Base-by-base conservation (phyloP, 192 early-diverging fungal species). In the Chytriomyces confervae region DNA sequence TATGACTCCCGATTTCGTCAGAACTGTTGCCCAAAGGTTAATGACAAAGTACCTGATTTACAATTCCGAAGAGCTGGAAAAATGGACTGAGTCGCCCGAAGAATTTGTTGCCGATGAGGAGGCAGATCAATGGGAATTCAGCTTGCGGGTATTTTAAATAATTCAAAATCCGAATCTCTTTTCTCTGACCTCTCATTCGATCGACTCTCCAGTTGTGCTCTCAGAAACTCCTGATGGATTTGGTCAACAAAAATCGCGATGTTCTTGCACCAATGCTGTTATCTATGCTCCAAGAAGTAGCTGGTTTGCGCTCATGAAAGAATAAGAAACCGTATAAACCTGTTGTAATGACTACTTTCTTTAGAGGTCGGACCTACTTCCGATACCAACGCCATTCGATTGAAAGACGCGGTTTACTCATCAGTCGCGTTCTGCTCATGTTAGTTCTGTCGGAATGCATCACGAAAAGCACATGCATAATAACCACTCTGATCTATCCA, bases 1-100 rank as follows among this genome's bases (percentile, higher is more conserved):
- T 36, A 80, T 96, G 72, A 93, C 92, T 0, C 86, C 91, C 5
- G 86, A 83, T 1, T 93, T 93, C 76, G 89, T 95, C 5, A 78
- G 81, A 44, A 81, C 82, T 44, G 89, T 89, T 69, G 86, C 89
- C n/a, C 87, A 95, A 77, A 85, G 88, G 18, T 83, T 98, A 18
- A 88, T 97, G 24, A 86, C 88, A 10, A 85, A 89, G 72, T 95
- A 94, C 48, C 82, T 98, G 75, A 81, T 90, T 18, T 81, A 95
- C 7, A 89, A 85, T 57, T 82, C 86, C 9, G 83, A 86, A 11
- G 95, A 96, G 81, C 79, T 95, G 67, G 86, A 86, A 44, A 79
- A 80, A 69, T 98, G 96, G 96, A 90, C 93, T 57, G 90, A 92
- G 6, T 91, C 92, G 75, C 94, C 96, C 5, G 96, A 98, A 82